These are phyloP conservation scores for Botryosphaeria agaves DNA, from an alignment of 2,329 filamentous ascomycete genomes.

Conservation along the genomic window DNA sequence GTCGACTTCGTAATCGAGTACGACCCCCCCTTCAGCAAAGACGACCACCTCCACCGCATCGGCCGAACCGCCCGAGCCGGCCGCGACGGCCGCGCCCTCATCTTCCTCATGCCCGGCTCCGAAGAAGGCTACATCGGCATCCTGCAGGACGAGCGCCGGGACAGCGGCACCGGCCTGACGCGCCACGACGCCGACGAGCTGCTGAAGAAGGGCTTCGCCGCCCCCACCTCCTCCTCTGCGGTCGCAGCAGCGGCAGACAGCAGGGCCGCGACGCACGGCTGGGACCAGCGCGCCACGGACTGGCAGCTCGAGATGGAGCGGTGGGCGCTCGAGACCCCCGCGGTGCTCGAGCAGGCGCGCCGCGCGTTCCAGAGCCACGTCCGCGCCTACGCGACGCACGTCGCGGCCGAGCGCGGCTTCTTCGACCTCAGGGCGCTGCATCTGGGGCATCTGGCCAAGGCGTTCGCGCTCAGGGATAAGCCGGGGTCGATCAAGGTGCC, in stretches of 20 bases:
- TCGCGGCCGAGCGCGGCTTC: constrained; percentile 64
- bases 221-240: too few species aligned
- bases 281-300: constrained; percentile 50
- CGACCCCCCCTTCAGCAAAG: constrained; percentile 82
- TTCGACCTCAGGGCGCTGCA: constrained; percentile 90
- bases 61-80: constrained; percentile 90
- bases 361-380: constrained; percentile 85
- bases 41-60: constrained; percentile 88
- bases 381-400: constrained; percentile 85
- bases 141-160: constrained; percentile 52
- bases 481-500: constrained; percentile 57
- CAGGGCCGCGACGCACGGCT: constrained; percentile 23
- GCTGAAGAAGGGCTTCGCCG: constrained; percentile 43
- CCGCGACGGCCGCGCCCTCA: constrained; percentile 65
- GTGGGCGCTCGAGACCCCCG: constrained; percentile 45
- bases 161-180: constrained; percentile 44
- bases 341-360: constrained; percentile 62
- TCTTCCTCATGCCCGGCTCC: constrained; percentile 79
- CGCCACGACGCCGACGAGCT: constrained; percentile 48
- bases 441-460: constrained; percentile 84
- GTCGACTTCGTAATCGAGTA: constrained; percentile 94
- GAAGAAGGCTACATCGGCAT: constrained; percentile 83
- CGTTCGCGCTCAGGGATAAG: constrained; percentile 75
- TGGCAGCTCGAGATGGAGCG: constrained; percentile 49
- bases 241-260: constrained; percentile 11